These are phyloP conservation scores for Sphagnum tenellum DNA, from an alignment of 225 moss, liverwort and hornwort genomes.

Conservation along the genomic window DNA sequence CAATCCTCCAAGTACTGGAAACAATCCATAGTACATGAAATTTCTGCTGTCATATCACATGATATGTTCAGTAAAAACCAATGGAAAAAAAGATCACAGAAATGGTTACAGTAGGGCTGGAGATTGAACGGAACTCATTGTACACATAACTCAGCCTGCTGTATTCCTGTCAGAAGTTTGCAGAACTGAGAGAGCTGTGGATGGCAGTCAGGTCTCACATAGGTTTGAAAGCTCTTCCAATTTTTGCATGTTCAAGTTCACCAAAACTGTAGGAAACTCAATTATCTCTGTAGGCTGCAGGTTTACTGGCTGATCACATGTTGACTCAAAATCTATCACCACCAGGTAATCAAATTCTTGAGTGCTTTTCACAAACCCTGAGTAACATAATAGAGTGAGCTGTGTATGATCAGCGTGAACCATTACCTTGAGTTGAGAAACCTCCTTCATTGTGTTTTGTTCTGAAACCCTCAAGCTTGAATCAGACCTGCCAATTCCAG, in stretches of 20 bases:
- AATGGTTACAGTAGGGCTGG: too few species aligned
- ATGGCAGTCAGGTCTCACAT: slow-evolving; percentile 35
- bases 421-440: background rate
- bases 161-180: slow-evolving; percentile 13
- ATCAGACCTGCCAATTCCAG: too few species aligned
- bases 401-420: slow-evolving; percentile 8
- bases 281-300: slow-evolving; percentile 27
- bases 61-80: background rate
- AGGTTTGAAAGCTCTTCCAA: slow-evolving; percentile 26
- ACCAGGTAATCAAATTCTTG: slow-evolving; percentile 34
- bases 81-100: background rate
- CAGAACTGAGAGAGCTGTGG: slow-evolving; percentile 33
- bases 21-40: background rate
- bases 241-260: slow-evolving; percentile 20
- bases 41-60: background rate
- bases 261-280: slow-evolving; percentile 30
- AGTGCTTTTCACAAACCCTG: slow-evolving; percentile 8
- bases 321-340: slow-evolving; percentile 39
- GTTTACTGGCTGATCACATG: slow-evolving; percentile 10
- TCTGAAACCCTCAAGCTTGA: background rate
- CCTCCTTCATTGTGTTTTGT: background rate
- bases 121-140: background rate
- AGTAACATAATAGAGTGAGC: slow-evolving; percentile 13
- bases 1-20: background rate
- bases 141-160: slow-evolving; percentile 21